A percentile compares a stretch with the other conserved stretches of the same genome.
phyloP scores from a whole-genome alignment of 2,329 filamentous ascomycete genomes.

The Epichloe sp. region DNA sequence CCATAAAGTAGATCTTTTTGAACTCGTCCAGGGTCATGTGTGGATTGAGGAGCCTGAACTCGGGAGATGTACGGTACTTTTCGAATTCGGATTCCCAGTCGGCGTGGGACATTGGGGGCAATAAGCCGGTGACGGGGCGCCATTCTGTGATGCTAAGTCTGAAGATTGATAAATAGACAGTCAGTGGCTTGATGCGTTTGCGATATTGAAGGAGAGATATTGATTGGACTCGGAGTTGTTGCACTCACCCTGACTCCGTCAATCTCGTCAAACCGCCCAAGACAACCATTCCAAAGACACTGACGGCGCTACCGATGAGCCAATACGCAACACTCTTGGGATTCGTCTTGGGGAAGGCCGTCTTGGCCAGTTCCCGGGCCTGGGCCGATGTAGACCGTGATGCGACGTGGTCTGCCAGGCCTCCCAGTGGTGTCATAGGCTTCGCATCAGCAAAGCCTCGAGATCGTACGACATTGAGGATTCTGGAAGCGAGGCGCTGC shows the following conservation, averaged over 20 bases:
- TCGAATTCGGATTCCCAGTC: slow-evolving; percentile 91
- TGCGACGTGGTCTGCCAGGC: slow-evolving; percentile 15
- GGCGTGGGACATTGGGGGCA: slow-evolving; percentile 63
- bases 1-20: slow-evolving; percentile 99
- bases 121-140: slow-evolving; percentile 85
- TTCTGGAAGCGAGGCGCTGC: slow-evolving; percentile 21
- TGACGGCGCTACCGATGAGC: slow-evolving; percentile 80
- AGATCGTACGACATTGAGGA: slow-evolving; percentile 27
- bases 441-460: slow-evolving; percentile 24
- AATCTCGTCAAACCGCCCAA: slow-evolving; percentile 87
- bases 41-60: slow-evolving; percentile 84
- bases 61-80: slow-evolving; percentile 84
- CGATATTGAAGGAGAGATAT: not conserved
- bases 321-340: slow-evolving; percentile 77
- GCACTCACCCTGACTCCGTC: slow-evolving; percentile 79
- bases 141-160: slow-evolving; percentile 98
- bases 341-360: slow-evolving; percentile 44
- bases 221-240: not conserved
- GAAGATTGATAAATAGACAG: not conserved
- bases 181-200: not conserved
- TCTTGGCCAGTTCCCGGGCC: slow-evolving; percentile 17
- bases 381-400: slow-evolving; percentile 10
- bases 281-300: slow-evolving; percentile 93
- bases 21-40: slow-evolving; percentile 89
- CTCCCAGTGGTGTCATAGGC: slow-evolving; percentile 16